Base-by-base conservation (phyloP, 306 rosid species). In the Malus fusca region DNA sequence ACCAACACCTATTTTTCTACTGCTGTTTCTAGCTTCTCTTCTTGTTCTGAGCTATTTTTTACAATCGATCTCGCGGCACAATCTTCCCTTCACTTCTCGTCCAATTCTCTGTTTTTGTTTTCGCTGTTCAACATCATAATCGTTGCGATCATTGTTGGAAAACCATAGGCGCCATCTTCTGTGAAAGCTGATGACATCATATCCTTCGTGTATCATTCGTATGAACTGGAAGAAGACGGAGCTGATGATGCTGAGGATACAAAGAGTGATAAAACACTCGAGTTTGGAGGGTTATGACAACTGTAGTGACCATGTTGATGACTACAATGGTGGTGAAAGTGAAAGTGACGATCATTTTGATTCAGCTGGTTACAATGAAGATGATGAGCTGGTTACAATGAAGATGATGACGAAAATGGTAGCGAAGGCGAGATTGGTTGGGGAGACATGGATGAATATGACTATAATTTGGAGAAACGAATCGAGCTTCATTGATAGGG, bases 401-500 rank as follows among this genome's bases (percentile, higher is more conserved):
- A 60, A 51, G 77, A 73, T 67, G 83, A 64, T 0, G 66, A 67
- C 5, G 72, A 66, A 1, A 73, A 71, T 7, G 60, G 68, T 42
- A 25, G 69, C 2, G n/a, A 35, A 35, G 77, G 63, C 59, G 80
- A 75, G 31, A n/a, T 51, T 18, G 15, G 56, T 35, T 44, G 25
- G 61, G 81, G 68, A 46, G 82, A 79, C 31, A 35, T 62, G 22
- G 78, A 81, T 48, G 84, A 79, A 64, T 69, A 59, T 4, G 82
- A 78, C 43, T 78, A 63, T 5, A 58, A 69, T 59, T 66, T 86
- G 80, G 78, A 78, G 55, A 63, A 21, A 59, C 78, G 71, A 78
- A 69, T 78, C 8, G 82, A 86, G 46, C 79, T 86, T 83, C 83
- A 86, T 86, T 28, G 74, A 74, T 26, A 76, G 68, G 72, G 87